Conservation (phyloP, 2,329 filamentous ascomycete species). For the Aspergillus alliaceus region DNA sequence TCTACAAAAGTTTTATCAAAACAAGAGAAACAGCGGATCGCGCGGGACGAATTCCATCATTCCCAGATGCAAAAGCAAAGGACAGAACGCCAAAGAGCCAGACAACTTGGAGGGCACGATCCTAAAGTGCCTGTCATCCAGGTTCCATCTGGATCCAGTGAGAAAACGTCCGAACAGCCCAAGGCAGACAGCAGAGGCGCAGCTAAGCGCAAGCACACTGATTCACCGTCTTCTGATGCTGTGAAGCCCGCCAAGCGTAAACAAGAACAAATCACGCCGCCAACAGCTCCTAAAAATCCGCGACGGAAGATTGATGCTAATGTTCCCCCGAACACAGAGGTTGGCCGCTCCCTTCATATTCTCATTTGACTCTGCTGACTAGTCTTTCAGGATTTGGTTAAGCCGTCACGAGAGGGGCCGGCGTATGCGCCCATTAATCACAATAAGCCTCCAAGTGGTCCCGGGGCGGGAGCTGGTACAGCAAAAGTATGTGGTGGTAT, state of each 20-base stretch:
- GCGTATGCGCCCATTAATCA: slow-evolving; percentile 26
- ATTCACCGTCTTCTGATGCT: slow-evolving; percentile 22
- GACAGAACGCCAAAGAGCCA: slow-evolving; percentile 39
- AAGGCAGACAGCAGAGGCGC: slow-evolving; percentile 13
- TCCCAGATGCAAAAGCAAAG: slow-evolving; percentile 33
- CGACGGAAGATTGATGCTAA: slow-evolving; percentile 27
- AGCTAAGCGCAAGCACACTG: slow-evolving; percentile 36
- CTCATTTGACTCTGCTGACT: background rate
- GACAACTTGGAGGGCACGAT: slow-evolving; percentile 46
- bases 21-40: slow-evolving; percentile 36
- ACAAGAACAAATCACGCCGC: slow-evolving; percentile 21
- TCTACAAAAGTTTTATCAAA: slow-evolving; percentile 35
- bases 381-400: slow-evolving; percentile 36
- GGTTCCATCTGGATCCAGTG: slow-evolving; percentile 22
- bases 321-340: slow-evolving; percentile 18
- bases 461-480: slow-evolving; percentile 15
- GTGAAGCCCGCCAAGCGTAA: slow-evolving; percentile 30
- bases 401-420: slow-evolving; percentile 40
- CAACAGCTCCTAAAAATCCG: slow-evolving; percentile 17
- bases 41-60: slow-evolving; percentile 38
- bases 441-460: slow-evolving; percentile 14
- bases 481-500: slow-evolving; percentile 21
- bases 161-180: slow-evolving; percentile 10
- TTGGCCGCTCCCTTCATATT: slow-evolving; percentile 9
- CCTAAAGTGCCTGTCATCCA: slow-evolving; percentile 44